Evolutionary conservation across 1,284 basidiomycete genomes (phyloP), one percentile per base, ranked within the genome.

Genomic region (Neonothopanus nambi): DNA sequence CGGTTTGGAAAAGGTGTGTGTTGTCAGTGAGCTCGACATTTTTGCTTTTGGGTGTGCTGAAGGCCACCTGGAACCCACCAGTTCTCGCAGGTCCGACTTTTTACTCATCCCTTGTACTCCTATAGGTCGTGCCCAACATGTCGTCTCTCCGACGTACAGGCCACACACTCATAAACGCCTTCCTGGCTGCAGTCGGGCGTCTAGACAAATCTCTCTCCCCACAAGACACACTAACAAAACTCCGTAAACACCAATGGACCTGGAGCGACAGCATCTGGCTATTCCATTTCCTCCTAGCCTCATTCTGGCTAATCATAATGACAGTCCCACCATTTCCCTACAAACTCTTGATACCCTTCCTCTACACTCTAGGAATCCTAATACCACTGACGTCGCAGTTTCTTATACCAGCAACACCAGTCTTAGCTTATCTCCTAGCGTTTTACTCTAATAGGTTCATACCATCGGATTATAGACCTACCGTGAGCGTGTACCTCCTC

Each of bases 361-460:
- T 89, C 35, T 97, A 91, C 72, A 67, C 71, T 41, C 65, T 80
- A 33, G 87, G 82, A 12, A 75, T 97, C 49, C 74, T 94, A 51
- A 68, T 98, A 38, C 96, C 96, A 0, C 76, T 96, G 56, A 95
- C 95, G 0, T 90, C 85, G 30, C 96, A 98, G 70, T 95, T 99
- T 74, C 87, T 98, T 74, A 63, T 95, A 36, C 95, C 93, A 0
- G 95, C 93, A 0, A 88, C 85, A 0, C 95, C 95, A 9, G 78
- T 98, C 47, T 85, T 97, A 59, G 77, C 85, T 15, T 98, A 90
- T 84, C 75, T 96, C 33, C 78, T 96, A 58, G 81, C 85, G 4
- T 98, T 88, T 75, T 98, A 90, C 75, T 86, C 87, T 17, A 91
- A 90, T 37, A 80, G 88, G 42, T 97, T 91, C 74, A 92, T 97